These are phyloP conservation scores for Neofusicoccum cordaticola DNA, from an alignment of 2,329 filamentous ascomycete species.

Conservation along the genomic window DNA sequence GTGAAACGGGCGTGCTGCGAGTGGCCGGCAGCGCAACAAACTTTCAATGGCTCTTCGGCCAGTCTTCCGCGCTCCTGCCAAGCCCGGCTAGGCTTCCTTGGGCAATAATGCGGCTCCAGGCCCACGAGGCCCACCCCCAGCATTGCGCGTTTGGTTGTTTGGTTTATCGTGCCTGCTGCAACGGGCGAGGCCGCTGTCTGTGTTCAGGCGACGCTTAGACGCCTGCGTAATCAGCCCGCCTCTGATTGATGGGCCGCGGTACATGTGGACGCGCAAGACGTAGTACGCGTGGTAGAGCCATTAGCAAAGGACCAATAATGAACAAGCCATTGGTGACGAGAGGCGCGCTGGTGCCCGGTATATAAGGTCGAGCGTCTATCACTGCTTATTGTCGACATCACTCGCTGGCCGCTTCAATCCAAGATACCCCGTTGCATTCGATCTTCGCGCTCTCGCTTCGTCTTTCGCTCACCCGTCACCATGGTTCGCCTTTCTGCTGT, in stretches of 20 bases:
- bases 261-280: neutral
- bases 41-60: neutral
- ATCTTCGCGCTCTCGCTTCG: neutral
- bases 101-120: neutral
- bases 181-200: neutral
- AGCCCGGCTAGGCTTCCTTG: neutral
- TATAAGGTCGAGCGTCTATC: constrained; percentile 11
- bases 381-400: constrained; percentile 5
- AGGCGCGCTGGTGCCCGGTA: neutral
- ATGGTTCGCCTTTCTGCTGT: constrained; percentile 26
- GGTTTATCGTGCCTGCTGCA: neutral
- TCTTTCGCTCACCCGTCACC: neutral
- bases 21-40: neutral
- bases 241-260: neutral
- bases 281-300: neutral
- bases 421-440: neutral
- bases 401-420: neutral
- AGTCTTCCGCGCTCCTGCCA: neutral
- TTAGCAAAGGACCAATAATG: constrained; percentile 3
- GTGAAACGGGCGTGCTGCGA: neutral
- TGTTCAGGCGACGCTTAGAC: neutral
- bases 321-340: neutral
- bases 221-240: constrained; percentile 12
- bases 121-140: constrained; percentile 5
- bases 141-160: constrained; percentile 5